Conservation (phyloP, 2,329 filamentous ascomycete species). For the Phialophora chinensis region DNA sequence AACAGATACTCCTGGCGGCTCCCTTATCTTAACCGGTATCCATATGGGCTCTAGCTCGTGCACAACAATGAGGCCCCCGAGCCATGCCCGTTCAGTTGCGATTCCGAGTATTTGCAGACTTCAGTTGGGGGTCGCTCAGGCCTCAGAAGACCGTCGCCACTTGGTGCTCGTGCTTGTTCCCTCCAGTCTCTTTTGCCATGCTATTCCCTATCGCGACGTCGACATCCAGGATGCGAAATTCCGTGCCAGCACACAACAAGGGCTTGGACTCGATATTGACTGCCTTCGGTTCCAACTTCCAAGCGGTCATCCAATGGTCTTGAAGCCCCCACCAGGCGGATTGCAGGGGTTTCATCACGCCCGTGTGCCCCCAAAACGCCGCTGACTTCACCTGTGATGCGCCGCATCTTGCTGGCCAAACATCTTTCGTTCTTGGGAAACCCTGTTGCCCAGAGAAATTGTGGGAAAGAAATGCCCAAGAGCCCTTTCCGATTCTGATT, state of each 20-base stretch:
- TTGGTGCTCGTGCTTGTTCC: not conserved
- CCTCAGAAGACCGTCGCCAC: not conserved
- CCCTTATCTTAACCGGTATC: not conserved
- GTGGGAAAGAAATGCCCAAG: not conserved
- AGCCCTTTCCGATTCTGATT: not conserved
- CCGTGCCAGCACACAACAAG: not conserved
- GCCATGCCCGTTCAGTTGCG: not conserved
- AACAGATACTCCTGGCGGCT: slow-evolving; percentile 14
- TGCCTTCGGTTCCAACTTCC: not conserved
- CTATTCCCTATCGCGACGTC: not conserved
- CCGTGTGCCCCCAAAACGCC: slow-evolving; percentile 11
- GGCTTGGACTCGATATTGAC: not conserved
- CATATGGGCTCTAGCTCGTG: not conserved
- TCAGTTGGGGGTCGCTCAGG: not conserved
- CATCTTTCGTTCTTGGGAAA: not conserved
- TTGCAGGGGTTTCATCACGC: slow-evolving; percentile 20
- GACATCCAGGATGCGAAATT: not conserved
- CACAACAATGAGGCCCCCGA: not conserved
- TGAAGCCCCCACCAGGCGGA: slow-evolving; percentile 9
- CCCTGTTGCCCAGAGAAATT: not conserved
- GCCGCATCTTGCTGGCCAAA: not conserved
- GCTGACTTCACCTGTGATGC: slow-evolving; percentile 23
- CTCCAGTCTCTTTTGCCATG: not conserved
- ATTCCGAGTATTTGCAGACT: not conserved
- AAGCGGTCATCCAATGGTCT: not conserved